Base-by-base conservation (phyloP, 192 early-diverging fungal genomes). In the Dissophora globulifera region DNA sequence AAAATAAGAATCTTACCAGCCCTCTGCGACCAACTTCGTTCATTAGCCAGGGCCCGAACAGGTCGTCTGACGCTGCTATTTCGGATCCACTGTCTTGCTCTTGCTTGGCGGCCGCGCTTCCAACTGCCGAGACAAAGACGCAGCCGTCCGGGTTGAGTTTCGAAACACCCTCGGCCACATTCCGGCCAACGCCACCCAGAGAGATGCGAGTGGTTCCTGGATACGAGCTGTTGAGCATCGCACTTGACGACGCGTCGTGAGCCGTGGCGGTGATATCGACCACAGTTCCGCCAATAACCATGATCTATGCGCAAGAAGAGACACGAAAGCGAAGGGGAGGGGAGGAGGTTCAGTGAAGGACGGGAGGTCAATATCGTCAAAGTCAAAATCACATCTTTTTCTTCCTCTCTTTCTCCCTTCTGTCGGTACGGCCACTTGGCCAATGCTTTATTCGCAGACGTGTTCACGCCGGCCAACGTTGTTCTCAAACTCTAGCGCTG, bases 101-200 rank as follows among this genome's bases (percentile, higher is more conserved):
- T 49, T 8, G 13, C 9, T 42, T 38, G 35, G 35, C 35, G 35
- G 7, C 35, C 35, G 35, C 35, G 35, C 64, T 57, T 8, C 94
- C 96, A 22, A 98, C 79, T 0, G 81, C 82, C 0, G 91, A 88
- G 0, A 93, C 43, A 31, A 97, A 88, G 2, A 84, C 48, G 10
- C 91, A 84, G 38, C 87, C 68, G 0, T 84, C 85, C 7, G 91
- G n/a, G 31, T 56, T 88, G 5, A 91, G 84, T 23, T 86, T 80
- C 31, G 71, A 80, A 22, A 90, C 89, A 0, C 92, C 91, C 59
- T 98, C 93, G 3, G 93, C 94, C 7, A 99, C 84, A 75, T 99
- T 99, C 32, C 94, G 84, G 0, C 93, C 96, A 5, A 99, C 97
- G 4, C 97, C 97, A 45, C 97, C 97, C 11, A 93, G 50, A 3